Evolutionary conservation across 1,284 basidiomycete species (phyloP).

Genomic region (Sporisorium reilianum): DNA sequence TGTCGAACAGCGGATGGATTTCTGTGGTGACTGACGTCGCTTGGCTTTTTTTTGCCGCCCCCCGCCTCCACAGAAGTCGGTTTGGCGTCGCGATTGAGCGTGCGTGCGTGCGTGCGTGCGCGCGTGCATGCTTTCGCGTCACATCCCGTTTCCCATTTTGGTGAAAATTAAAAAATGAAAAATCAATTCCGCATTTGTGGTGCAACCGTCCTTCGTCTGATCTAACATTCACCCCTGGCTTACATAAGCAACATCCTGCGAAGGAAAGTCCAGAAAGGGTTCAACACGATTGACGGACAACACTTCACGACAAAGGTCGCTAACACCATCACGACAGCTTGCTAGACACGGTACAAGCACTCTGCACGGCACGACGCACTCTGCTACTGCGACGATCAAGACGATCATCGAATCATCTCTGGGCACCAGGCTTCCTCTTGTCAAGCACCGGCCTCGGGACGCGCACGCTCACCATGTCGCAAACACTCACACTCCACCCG

Average conservation of each 20-base stretch:
- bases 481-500: slow-evolving; percentile 73
- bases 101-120: neutral
- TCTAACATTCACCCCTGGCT: neutral
- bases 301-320: neutral
- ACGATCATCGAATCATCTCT: neutral
- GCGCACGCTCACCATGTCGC: slow-evolving; percentile 37
- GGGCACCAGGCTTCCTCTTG: neutral
- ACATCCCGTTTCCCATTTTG: neutral
- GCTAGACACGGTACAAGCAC: neutral
- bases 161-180: neutral
- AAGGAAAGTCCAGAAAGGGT: neutral
- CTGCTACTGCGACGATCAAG: neutral
- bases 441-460: neutral
- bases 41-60: neutral
- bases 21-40: neutral
- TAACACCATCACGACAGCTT: slow-evolving; percentile 1
- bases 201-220: neutral
- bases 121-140: slow-evolving; percentile 1
- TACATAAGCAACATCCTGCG: neutral
- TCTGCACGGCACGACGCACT: neutral
- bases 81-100: neutral
- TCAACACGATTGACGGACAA: neutral
- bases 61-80: slow-evolving; percentile 12
- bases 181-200: neutral
- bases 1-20: slow-evolving; percentile 32